These are phyloP conservation scores for Kwoniella botswanensis DNA, from an alignment of 768 basidiomycete genomes.

Conservation along the genomic window DNA sequence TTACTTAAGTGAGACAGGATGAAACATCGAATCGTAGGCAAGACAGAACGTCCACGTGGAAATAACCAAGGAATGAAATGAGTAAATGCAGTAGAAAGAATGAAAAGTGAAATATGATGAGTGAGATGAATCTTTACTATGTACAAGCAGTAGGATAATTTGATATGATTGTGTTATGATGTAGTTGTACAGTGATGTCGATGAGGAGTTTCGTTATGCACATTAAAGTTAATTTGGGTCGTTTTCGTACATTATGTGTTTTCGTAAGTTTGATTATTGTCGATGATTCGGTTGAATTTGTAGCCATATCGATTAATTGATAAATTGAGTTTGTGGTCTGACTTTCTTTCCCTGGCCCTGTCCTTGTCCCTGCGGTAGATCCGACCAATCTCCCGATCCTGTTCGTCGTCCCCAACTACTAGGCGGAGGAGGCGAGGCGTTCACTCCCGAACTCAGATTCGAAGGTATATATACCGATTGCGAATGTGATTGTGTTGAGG, in stretches of 20 bases:
- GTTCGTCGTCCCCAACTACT: constrained; percentile 18
- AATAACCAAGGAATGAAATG: too few relatives aligned
- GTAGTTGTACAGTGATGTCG: too few relatives aligned
- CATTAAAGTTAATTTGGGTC: too few relatives aligned
- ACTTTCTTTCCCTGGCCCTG: neutral
- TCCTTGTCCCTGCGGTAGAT: neutral
- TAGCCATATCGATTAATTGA: neutral
- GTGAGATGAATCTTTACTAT: too few relatives aligned
- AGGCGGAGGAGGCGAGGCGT: constrained; percentile 3
- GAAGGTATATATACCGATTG: constrained; percentile 17
- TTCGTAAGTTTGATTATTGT: neutral
- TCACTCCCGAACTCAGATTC: neutral
- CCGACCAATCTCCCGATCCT: constrained; percentile 15
- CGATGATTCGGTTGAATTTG: neutral
- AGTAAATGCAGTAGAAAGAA: too few relatives aligned
- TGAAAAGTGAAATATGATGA: too few relatives aligned
- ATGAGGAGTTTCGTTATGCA: too few relatives aligned
- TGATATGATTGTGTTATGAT: too few relatives aligned
- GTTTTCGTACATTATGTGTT: neutral
- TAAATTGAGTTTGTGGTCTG: neutral
- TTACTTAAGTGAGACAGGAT: too few relatives aligned
- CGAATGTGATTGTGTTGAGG: constrained; percentile 6
- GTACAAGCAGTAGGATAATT: too few relatives aligned
- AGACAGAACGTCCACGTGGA: too few relatives aligned
- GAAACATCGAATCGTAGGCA: too few relatives aligned